Conservation (phyloP, 176 grass and related monocot genomes). For the Aegilops umbellulata region DNA sequence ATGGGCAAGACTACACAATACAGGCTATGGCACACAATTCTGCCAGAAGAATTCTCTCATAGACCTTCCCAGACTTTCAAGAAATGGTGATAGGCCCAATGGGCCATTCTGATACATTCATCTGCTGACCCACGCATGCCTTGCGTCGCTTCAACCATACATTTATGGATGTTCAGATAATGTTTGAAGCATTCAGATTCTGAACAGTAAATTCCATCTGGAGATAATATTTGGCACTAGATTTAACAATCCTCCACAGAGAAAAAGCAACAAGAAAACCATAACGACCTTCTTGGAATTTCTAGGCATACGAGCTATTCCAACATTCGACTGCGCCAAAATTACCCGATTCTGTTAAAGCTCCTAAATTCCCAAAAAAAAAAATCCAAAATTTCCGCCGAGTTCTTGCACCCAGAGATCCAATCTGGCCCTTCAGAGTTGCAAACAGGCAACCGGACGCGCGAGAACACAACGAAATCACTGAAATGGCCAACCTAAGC, state of each 20-base stretch:
- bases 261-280: background rate
- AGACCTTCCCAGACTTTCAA: background rate
- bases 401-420: conserved; percentile 8
- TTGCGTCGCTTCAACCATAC: background rate
- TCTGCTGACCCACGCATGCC: background rate
- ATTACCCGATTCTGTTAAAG: background rate
- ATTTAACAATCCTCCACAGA: background rate
- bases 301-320: background rate
- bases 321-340: background rate
- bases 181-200: background rate
- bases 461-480: background rate
- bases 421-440: background rate
- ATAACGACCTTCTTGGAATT: background rate
- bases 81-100: background rate
- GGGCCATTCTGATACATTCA: background rate
- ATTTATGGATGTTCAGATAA: background rate
- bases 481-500: background rate
- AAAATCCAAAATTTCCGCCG: background rate
- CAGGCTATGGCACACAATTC: background rate
- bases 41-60: background rate
- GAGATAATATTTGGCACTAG: background rate
- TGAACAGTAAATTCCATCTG: background rate
- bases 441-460: background rate
- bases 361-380: background rate
- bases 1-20: background rate